Conservation (phyloP, 192 early-diverging fungal genomes). For the Piromyces finnis region DNA sequence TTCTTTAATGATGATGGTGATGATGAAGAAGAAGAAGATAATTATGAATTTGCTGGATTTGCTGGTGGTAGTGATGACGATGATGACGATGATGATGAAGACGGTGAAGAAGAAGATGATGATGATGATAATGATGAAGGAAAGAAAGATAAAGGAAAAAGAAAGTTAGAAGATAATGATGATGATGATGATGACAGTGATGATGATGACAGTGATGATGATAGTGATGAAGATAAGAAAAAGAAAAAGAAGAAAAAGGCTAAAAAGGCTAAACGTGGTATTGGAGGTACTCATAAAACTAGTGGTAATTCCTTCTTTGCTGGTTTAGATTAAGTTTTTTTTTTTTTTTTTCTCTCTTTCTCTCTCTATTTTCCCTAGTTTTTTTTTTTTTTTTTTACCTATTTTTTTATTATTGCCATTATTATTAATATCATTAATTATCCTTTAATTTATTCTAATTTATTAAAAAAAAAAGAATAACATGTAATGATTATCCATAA, state of each 20-base stretch:
- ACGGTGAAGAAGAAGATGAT: constrained; percentile 4
- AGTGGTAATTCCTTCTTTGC: constrained; percentile 11
- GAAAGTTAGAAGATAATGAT: constrained; percentile 3
- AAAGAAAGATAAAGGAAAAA: neutral
- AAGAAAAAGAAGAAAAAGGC: constrained; percentile 17
- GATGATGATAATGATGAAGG: constrained; percentile 17
- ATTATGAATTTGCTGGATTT: constrained; percentile 5
- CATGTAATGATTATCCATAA: too few relatives aligned
- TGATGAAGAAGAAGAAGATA: constrained; percentile 20
- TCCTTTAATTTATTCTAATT: too few relatives aligned
- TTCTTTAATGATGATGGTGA: constrained; percentile 26
- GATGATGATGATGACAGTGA: constrained; percentile 26
- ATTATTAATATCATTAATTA: too few relatives aligned
- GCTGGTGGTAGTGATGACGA: constrained; percentile 8
- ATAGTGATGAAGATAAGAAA: constrained; percentile 6
- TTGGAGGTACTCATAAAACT: constrained; percentile 2
- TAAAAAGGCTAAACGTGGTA: constrained; percentile 12
- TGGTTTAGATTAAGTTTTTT: constrained; percentile 15
- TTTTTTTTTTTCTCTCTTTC: too few relatives aligned
- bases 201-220: constrained; percentile 16
- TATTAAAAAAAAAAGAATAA: too few relatives aligned
- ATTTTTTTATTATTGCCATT: too few relatives aligned
- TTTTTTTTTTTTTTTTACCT: too few relatives aligned
- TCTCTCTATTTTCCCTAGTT: too few relatives aligned
- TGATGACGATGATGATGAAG: constrained; percentile 18